Conservation (phyloP, 2,329 filamentous ascomycete genomes). For the Stachybotrys echinatus region DNA sequence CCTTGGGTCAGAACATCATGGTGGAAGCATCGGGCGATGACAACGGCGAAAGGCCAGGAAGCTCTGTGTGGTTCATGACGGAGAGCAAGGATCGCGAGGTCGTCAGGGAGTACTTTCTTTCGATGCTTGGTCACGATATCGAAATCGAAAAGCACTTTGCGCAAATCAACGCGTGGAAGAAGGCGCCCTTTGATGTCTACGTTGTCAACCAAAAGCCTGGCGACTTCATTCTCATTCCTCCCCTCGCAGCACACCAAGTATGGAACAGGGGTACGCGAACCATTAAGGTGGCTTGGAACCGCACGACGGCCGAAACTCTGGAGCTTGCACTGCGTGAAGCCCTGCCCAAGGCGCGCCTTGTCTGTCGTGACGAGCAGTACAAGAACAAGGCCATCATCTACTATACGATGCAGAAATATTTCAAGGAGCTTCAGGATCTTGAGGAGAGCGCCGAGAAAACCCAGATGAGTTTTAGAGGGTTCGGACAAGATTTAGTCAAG, state of each 20-base stretch:
- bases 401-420: constrained; percentile 78
- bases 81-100: constrained; percentile 87
- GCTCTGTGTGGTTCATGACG: constrained; percentile 98
- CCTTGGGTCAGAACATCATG: constrained; percentile 96
- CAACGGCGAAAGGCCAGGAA: constrained; percentile 74
- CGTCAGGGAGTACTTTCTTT: constrained; percentile 90
- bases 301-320: constrained; percentile 86
- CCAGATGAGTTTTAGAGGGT: constrained; percentile 40
- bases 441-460: constrained; percentile 43
- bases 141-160: constrained; percentile 97
- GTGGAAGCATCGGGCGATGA: constrained; percentile 76
- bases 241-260: constrained; percentile 90
- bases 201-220: constrained; percentile 86
- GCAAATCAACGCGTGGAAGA: constrained; percentile 91
- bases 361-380: constrained; percentile 96
- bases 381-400: constrained; percentile 97
- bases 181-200: constrained; percentile 88
- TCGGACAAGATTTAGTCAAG: constrained; percentile 39
- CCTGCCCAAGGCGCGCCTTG: constrained; percentile 79
- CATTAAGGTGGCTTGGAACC: constrained; percentile 97
- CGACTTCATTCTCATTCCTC: constrained; percentile 90
- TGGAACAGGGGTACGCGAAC: constrained; percentile 97
- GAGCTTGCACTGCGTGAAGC: constrained; percentile 83
- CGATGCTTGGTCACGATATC: constrained; percentile 89
- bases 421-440: constrained; percentile 49